A percentile compares a stretch with the other conserved stretches of the same genome.
Conservation (phyloP, 1,139 yeast species). For the Taiozyma sp. region DNA sequence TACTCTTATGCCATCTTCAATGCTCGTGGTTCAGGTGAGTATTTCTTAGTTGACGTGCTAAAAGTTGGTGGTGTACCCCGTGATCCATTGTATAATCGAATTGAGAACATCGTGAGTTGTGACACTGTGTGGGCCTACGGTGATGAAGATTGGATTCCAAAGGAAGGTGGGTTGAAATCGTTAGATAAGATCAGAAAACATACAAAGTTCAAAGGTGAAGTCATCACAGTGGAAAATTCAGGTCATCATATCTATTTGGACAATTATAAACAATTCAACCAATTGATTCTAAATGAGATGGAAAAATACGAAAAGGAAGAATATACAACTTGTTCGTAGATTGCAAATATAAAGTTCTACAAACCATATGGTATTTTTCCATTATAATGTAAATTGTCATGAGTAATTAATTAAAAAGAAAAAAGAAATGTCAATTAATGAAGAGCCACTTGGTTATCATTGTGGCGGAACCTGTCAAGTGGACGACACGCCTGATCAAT, state of each 20-base stretch:
- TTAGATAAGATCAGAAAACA: conserved; percentile 12
- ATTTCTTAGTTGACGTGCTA: conserved; percentile 59
- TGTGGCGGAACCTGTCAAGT: neutral
- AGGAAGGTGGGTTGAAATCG: conserved; percentile 28
- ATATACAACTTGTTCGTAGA: neutral
- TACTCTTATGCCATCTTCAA: conserved; percentile 70
- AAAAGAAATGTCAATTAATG: neutral
- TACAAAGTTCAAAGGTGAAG: conserved; percentile 25
- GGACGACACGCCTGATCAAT: neutral
- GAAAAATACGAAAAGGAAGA: conserved; percentile 13
- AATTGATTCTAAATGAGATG: conserved; percentile 43
- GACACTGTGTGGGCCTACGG: conserved; percentile 69
- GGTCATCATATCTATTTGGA: conserved; percentile 76
- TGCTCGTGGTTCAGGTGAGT: conserved; percentile 71
- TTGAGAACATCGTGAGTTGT: conserved; percentile 40
- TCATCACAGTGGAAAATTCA: conserved; percentile 42
- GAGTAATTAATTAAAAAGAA: neutral
- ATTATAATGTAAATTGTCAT: neutral
- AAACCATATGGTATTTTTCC: neutral
- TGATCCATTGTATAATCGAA: conserved; percentile 48
- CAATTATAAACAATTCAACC: conserved; percentile 46
- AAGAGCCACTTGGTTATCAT: neutral
- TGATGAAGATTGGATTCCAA: conserved; percentile 67
- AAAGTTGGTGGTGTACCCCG: conserved; percentile 78
- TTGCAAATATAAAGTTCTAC: neutral